A percentile compares a stretch with the other conserved stretches of the same genome.
phyloP scores from a whole-genome alignment of 805 yeast species.

The Kuraishia cidri region DNA sequence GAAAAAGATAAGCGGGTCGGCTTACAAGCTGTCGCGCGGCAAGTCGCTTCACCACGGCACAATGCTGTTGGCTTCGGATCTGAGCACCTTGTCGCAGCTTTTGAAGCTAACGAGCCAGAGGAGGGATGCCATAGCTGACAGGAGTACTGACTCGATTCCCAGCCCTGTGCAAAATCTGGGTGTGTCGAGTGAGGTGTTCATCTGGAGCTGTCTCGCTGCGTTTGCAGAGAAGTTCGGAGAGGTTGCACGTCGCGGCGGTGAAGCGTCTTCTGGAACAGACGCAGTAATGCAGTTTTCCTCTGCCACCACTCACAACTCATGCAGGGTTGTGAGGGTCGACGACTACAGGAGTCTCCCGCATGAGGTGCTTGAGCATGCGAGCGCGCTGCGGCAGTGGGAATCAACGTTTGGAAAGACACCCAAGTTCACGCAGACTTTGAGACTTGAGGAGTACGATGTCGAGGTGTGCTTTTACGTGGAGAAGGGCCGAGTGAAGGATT shows the following conservation, averaged over 20 bases:
- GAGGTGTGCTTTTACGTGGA: constrained; percentile 32
- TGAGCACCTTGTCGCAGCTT: constrained; percentile 50
- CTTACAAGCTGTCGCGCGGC: constrained; percentile 77
- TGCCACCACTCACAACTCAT: too few species aligned
- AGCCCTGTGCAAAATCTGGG: constrained; percentile 69
- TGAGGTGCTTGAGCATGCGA: constrained; percentile 29
- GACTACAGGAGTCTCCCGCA: constrained; percentile 14
- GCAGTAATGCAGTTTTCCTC: too few species aligned
- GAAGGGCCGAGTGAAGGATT: constrained; percentile 27
- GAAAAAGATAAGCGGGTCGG: constrained; percentile 83
- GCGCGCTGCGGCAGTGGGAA: constrained; percentile 45
- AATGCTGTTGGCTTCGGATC: constrained; percentile 65
- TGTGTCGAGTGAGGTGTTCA: constrained; percentile 35
- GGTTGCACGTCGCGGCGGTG: background rate
- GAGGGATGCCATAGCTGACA: constrained; percentile 12
- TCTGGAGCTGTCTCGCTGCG: constrained; percentile 27
- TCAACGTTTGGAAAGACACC: constrained; percentile 82
- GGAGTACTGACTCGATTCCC: constrained; percentile 62
- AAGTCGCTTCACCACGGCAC: constrained; percentile 94
- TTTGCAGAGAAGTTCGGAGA: constrained; percentile 17
- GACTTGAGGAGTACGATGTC: constrained; percentile 16
- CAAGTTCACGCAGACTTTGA: constrained; percentile 46
- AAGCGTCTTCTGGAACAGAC: too few species aligned
- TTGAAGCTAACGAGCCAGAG: constrained; percentile 26
- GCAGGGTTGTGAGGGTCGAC: constrained; percentile 12